phyloP scores from a whole-genome alignment of 1,139 yeast genomes.

The Kodamaea derodonti region DNA sequence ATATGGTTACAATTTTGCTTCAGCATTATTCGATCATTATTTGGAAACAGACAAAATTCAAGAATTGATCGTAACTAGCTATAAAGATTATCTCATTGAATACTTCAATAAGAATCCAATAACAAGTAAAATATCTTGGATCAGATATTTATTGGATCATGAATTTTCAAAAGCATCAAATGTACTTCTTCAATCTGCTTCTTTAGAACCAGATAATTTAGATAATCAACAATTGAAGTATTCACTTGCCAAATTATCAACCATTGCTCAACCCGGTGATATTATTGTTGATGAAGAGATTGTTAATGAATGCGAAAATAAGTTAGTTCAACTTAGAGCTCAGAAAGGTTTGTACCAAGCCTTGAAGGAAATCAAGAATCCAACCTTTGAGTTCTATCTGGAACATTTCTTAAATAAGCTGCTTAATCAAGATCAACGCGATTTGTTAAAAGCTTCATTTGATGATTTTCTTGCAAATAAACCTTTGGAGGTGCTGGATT shows the following conservation, averaged over 20 bases:
- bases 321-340: constrained; percentile 43
- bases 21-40: constrained; percentile 58
- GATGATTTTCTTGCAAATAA: constrained; percentile 33
- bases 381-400: constrained; percentile 14
- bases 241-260: constrained; percentile 66
- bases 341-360: constrained; percentile 40
- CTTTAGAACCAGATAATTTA: constrained; percentile 23
- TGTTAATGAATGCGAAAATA: constrained; percentile 44
- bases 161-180: constrained; percentile 50
- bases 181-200: constrained; percentile 40
- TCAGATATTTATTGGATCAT: constrained; percentile 53
- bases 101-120: constrained; percentile 49
- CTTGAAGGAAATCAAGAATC: background rate
- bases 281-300: constrained; percentile 17
- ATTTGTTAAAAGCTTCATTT: constrained; percentile 28
- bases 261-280: constrained; percentile 25
- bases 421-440: constrained; percentile 12
- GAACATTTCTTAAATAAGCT: constrained; percentile 15
- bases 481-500: constrained; percentile 41
- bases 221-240: constrained; percentile 54
- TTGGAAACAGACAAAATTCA: constrained; percentile 52
- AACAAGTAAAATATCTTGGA: constrained; percentile 69
- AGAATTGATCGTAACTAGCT: constrained; percentile 52
- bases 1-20: constrained; percentile 70
- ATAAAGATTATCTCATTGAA: constrained; percentile 44